Evolutionary conservation across 2,329 filamentous ascomycete species (phyloP), one percentile per base, ranked within the genome.

Genomic region (Nemania abortiva): DNA sequence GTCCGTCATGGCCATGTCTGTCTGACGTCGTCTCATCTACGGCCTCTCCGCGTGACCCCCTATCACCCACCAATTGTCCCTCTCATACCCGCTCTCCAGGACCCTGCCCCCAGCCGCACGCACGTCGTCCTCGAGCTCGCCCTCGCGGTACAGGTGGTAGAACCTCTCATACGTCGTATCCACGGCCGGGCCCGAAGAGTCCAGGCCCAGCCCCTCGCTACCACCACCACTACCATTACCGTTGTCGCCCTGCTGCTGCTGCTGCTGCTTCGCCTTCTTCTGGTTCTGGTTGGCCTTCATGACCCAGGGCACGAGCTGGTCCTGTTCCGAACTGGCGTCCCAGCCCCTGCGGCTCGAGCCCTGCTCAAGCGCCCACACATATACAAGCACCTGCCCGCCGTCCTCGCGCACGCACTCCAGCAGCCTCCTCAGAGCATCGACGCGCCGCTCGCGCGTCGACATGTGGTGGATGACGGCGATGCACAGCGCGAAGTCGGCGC

Each of bases 31-130:
- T 55, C 29, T 27, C 27, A 66, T 56, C 50, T 57, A 60, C 61
- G 59, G 18, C 42, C 56, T 52, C 45, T 63, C 63, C 56, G 55
- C 67, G 50, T 75, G 81, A 77, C 70, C 80, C 79, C 85, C 87
- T 78, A 97, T 90, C 63, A 90, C 94, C 95, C 95, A 99, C 96
- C 96, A 98, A 82, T 99, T 99, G 79, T 98, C 96, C 83, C 91
- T 95, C 79, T 99, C 96, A 81, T 98, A 99, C 39, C 96, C 96
- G 68, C 89, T 89, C 73, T 93, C 90, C 27, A 96, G 76, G 15
- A 98, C 89, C 57, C 81, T 82, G 7, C 95, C 96, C 20, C 94
- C 94, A 22, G 91, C 95, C 18, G 87, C 85, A 59, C 81, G 79
- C 66, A 97, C 88, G 78, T 98, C 92, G 52, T 89, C 86, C 78